These are phyloP conservation scores for Elsinoe necatrix DNA, from an alignment of 2,329 filamentous ascomycete genomes.

Conservation along the genomic window DNA sequence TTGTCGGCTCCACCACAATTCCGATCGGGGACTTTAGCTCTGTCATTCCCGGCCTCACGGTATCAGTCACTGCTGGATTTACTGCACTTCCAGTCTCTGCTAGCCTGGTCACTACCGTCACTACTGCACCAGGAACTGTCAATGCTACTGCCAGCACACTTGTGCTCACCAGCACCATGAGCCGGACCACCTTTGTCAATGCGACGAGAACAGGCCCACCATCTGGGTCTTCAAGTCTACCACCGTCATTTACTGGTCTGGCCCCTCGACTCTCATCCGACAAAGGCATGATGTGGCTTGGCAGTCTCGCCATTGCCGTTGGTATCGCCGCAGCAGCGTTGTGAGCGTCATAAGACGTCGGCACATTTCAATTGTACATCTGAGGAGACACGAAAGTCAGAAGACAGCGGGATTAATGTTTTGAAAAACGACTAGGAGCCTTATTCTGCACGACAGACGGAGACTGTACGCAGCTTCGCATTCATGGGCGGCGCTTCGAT, in stretches of 20 bases:
- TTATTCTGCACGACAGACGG: neutral
- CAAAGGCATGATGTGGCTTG: neutral
- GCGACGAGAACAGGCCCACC: conserved; percentile 1
- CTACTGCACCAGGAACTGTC: neutral
- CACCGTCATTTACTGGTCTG: neutral
- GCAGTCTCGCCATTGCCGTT: neutral
- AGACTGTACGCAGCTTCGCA: neutral
- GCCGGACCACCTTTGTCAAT: conserved; percentile 6
- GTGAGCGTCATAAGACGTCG: neutral
- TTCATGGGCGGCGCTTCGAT: conserved; percentile 1
- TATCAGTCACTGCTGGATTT: neutral
- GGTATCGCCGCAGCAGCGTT: conserved; percentile 4
- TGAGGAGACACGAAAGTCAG: neutral
- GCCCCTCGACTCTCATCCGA: neutral
- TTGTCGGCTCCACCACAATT: conserved; percentile 1
- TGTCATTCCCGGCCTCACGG: neutral
- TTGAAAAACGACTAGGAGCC: neutral
- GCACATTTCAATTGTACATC: conserved; percentile 54
- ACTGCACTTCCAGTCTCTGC: neutral
- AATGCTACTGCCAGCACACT: neutral
- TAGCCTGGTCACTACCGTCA: neutral
- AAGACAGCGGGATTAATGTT: neutral
- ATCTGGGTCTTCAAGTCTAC: neutral
- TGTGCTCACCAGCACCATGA: neutral
- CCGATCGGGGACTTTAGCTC: neutral